Evolutionary conservation across 2,329 filamentous ascomycete species (phyloP), one percentile per base, ranked within the genome.

Genomic region (Taxawa tesnikishii): DNA sequence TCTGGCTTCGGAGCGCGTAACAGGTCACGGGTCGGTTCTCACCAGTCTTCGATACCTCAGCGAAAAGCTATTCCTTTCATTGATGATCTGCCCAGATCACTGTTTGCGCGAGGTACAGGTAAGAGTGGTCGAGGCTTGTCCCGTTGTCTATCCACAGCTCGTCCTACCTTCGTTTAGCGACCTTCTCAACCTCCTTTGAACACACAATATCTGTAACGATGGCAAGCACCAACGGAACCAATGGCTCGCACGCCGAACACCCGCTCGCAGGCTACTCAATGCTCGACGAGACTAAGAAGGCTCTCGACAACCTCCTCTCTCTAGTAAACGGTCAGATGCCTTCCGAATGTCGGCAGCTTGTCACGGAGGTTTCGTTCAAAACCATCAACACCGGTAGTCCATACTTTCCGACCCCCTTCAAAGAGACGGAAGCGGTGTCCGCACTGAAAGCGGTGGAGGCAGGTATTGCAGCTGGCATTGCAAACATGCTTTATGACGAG

Each of bases 361-460:
- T 58, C 14, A 32, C 41, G 13, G 45, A 38, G 5, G 40, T 49
- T 29, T 33, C 44, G 4, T 58, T 59, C 29, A 47, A 46, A 2
- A 58, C 54, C 1, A 49, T 47, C 10, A 56, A 58, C 32, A 53
- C 49, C 1, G 55, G 54, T 16, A 54, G 40, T 12, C 56, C 56
- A 5, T 58, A 58, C 39, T 59, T 57, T 34, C 55, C 56, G 3
- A 54, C 50, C 36, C 65, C 66, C 0, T 61, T 68, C 40, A 69
- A 69, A 39, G 63, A 67, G 44, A 68, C 64, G 0, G 65, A 70
- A 40, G 65, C 66, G 2, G 54, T 64, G 8, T 62, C 63, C 6
- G 65, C 72, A 3, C 54, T 77, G 40, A 76, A 75, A 45, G 72
- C 65, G 5, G 55, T 75, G 5, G 73, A 78, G 43, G 73, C 67